Evolutionary conservation across 2,329 filamentous ascomycete species (phyloP).

Genomic region (Fusarium tricinctum): DNA sequence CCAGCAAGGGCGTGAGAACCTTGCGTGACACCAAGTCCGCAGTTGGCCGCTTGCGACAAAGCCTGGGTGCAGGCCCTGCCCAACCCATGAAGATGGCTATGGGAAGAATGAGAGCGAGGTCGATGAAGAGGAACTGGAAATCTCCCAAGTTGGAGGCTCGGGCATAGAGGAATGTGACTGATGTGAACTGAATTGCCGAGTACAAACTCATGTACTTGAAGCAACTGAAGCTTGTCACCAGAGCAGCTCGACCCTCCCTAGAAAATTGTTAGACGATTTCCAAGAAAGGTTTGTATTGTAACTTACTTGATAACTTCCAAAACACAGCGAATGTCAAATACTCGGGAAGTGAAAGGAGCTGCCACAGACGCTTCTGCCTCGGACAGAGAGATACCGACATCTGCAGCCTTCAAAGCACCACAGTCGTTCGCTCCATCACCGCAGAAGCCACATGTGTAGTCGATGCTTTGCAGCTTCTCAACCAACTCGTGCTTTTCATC

Average conservation of each 20-base stretch:
- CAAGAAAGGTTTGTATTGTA: background rate
- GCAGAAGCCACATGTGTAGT: conserved; percentile 96
- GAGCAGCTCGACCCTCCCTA: conserved; percentile 89
- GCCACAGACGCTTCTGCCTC: conserved; percentile 98
- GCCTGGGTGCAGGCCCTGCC: conserved; percentile 83
- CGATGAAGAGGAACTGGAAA: conserved; percentile 98
- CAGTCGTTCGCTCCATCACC: conserved; percentile 98
- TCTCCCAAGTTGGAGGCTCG: conserved; percentile 95
- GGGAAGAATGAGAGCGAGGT: conserved; percentile 90
- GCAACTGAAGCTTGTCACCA: conserved; percentile 99
- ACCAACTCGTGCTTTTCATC: conserved; percentile 99
- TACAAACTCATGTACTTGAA: conserved; percentile 99
- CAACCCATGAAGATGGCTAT: conserved; percentile 99
- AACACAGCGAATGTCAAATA: conserved; percentile 97
- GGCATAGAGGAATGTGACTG: conserved; percentile 95
- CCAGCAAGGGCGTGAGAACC: conserved; percentile 88
- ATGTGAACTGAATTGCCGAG: conserved; percentile 98
- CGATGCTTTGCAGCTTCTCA: conserved; percentile 95
- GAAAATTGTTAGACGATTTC: conserved; percentile 40
- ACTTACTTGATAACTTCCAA: conserved; percentile 85
- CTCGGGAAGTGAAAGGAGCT: conserved; percentile 94
- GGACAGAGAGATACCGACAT: conserved; percentile 96
- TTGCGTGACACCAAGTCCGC: conserved; percentile 94
- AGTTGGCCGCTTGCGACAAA: conserved; percentile 89
- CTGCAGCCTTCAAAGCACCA: conserved; percentile 94